Evolutionary conservation across 1,284 basidiomycete species (phyloP).

Genomic region (Cutaneotrichosporon sp.): DNA sequence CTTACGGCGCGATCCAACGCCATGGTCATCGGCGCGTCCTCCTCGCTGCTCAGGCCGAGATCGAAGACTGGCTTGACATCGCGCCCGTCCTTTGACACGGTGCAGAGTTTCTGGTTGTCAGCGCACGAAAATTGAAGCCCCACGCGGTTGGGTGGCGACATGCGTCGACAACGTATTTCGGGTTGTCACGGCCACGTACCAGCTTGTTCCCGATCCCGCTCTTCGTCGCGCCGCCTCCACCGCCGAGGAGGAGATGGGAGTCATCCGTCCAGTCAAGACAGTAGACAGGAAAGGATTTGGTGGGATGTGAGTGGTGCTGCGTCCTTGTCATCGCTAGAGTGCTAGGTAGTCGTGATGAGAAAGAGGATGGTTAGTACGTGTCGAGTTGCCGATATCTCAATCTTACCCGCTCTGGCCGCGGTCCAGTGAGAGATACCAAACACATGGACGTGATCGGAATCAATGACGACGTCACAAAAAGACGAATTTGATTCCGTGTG

Average conservation of each 20-base stretch:
- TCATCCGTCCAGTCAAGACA: constrained; percentile 74
- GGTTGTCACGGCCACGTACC: constrained; percentile 52
- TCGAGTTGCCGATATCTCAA: neutral
- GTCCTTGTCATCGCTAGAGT: constrained; percentile 60
- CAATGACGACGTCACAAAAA: too few relatives aligned
- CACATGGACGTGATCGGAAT: neutral
- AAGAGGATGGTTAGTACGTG: neutral
- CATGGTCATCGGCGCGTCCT: constrained; percentile 93
- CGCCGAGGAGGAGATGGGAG: constrained; percentile 73
- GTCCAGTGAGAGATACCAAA: too few relatives aligned
- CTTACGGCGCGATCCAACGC: constrained; percentile 62
- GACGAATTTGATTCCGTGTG: too few relatives aligned
- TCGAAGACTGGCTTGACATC: constrained; percentile 62
- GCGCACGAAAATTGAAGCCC: neutral
- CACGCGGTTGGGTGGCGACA: too few relatives aligned
- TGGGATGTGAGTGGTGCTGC: constrained; percentile 67
- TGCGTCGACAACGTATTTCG: too few relatives aligned
- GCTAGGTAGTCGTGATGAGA: neutral
- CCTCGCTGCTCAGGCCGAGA: constrained; percentile 67
- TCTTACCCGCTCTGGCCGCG: too few relatives aligned
- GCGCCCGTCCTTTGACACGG: constrained; percentile 57
- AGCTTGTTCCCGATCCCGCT: constrained; percentile 90
- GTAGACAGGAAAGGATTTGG: constrained; percentile 78
- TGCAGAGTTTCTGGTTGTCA: constrained; percentile 53
- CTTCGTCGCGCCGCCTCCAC: constrained; percentile 74